Evolutionary conservation across 2,329 filamentous ascomycete species (phyloP), one percentile per base, ranked within the genome.

Genomic region (Ophiostoma piceae): DNA sequence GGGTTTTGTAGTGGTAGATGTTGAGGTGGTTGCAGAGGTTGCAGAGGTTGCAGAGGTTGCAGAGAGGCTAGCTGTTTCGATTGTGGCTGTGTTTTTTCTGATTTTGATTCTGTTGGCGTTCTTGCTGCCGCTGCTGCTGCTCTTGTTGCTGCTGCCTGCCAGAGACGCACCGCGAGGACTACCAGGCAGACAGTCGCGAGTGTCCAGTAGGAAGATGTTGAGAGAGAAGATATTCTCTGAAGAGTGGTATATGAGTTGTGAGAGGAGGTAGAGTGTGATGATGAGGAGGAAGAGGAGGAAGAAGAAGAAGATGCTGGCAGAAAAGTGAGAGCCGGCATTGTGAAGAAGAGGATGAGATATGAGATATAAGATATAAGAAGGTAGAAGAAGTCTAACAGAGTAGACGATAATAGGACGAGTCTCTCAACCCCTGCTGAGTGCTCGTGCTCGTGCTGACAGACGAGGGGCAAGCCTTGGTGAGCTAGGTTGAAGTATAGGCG

Each of bases 311-410:
- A 67, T 9, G 65, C 5, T 12, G 32, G 32, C 1, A 35, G 11
- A 41, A 47, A 26, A 29, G 26, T 62, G 9, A 62, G 37, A 37
- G 67, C 67, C 22, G 67, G 57, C 67, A 47, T 62, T 26, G 47
- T 67, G 65, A 67, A 22, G 22, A 22, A 26, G 65, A 19, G 35
- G 62, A 35, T 41, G 2, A 39, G 37, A 39, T 39, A 35, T 41
- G 2, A 39, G 37, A 39, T 39, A 39, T 39, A 41, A 64, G 32
- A 64, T 65, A 22, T 22, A 22, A 39, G 62, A 22, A 39, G 43
- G 43, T 47, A 47, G 19, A 22, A 65, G 35, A 29, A 43, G 41
- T 12, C 7, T 5, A 29, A 29, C 26, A 29, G 2, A 29, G 26
- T 29, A 29, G 43, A 47, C 43, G 43, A 47, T 19, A 19, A 62